These are phyloP conservation scores for Clarireedia monteithiana DNA, from an alignment of 2,329 filamentous ascomycete species.

Conservation along the genomic window DNA sequence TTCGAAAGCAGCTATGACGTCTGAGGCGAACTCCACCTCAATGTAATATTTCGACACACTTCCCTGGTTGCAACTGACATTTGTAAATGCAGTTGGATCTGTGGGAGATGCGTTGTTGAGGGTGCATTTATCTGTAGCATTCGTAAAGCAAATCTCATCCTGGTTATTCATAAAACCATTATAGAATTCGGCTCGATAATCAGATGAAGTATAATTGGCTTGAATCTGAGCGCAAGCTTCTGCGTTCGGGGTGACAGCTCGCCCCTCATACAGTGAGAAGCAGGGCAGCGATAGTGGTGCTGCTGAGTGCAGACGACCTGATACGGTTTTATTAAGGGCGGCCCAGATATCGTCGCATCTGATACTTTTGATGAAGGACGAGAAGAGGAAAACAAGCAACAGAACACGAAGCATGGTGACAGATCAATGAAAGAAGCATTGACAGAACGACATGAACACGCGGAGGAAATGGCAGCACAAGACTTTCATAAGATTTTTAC, in stretches of 20 bases:
- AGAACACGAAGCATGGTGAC: not conserved
- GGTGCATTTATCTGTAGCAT: slow-evolving; percentile 25
- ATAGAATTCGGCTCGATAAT: slow-evolving; percentile 18
- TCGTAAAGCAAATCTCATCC: slow-evolving; percentile 24
- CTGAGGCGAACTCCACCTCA: slow-evolving; percentile 26
- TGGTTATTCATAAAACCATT: slow-evolving; percentile 26
- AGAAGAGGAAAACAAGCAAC: not conserved
- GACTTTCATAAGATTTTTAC: no score
- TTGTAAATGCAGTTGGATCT: slow-evolving; percentile 15
- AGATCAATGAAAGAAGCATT: not conserved
- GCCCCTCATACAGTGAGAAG: slow-evolving; percentile 25
- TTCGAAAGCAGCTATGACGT: slow-evolving; percentile 38
- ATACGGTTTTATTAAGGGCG: slow-evolving; percentile 17
- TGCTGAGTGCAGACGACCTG: slow-evolving; percentile 17
- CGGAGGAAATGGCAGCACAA: no score
- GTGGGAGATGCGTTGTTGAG: slow-evolving; percentile 21
- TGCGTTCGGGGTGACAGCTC: slow-evolving; percentile 12
- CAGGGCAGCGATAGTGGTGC: slow-evolving; percentile 26
- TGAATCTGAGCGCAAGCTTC: slow-evolving; percentile 21
- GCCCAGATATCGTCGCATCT: slow-evolving; percentile 1
- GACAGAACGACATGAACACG: no score
- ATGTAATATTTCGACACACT: slow-evolving; percentile 13
- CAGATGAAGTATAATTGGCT: slow-evolving; percentile 23
- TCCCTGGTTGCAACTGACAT: slow-evolving; percentile 15
- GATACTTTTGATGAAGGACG: not conserved